These are phyloP conservation scores for Rutidosis leptorrhynchoides DNA, from an alignment of 129 eudicot species.

Conservation along the genomic window DNA sequence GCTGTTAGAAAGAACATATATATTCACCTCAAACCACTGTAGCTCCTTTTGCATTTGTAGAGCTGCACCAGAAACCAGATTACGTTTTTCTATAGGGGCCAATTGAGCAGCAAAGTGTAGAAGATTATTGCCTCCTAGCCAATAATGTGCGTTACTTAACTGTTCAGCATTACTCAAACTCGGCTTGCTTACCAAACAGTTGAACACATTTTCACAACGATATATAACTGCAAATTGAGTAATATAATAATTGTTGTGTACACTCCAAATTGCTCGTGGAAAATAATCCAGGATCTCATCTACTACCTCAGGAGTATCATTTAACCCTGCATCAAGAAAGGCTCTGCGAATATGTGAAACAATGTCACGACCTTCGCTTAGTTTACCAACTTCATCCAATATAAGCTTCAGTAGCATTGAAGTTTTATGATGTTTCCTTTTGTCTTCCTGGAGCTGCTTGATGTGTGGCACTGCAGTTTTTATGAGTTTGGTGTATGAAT, in stretches of 20 bases:
- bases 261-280: neutral
- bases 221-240: neutral
- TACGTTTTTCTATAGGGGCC: conserved; percentile 28
- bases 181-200: neutral
- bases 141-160: too few species aligned
- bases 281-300: neutral
- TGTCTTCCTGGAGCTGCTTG: neutral
- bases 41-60: conserved; percentile 9
- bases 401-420: neutral
- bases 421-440: neutral
- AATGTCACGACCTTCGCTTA: neutral
- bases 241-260: too few species aligned
- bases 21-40: conserved; percentile 1
- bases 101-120: neutral
- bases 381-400: neutral
- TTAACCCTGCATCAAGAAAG: neutral
- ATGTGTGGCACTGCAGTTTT: neutral
- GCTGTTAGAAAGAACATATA: too few species aligned
- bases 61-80: conserved; percentile 32
- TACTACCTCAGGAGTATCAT: neutral
- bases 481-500: too few species aligned
- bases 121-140: neutral
- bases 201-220: neutral
- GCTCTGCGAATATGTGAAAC: neutral
- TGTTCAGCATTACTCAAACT: neutral